phyloP scores from a whole-genome alignment of 1,139 yeast genomes.

The Yamadazyma dendronema region DNA sequence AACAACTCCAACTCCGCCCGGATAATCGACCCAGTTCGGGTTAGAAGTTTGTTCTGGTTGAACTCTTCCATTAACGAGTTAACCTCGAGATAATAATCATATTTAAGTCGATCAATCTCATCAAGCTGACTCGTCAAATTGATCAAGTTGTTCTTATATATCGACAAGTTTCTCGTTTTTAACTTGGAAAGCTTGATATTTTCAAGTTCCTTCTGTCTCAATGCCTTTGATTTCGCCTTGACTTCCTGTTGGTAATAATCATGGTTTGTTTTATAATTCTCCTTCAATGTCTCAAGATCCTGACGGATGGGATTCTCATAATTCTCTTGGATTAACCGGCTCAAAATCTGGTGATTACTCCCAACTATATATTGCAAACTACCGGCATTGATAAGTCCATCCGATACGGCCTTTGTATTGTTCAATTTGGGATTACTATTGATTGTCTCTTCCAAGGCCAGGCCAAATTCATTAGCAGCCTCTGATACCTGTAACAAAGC shows the following conservation, averaged over 20 bases:
- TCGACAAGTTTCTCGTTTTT: constrained; percentile 57
- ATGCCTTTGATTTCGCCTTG: constrained; percentile 45
- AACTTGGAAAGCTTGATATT: constrained; percentile 54
- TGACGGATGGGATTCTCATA: constrained; percentile 56
- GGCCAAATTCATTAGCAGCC: constrained; percentile 74
- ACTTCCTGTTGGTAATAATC: constrained; percentile 53
- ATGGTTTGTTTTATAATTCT: constrained; percentile 43
- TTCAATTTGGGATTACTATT: constrained; percentile 60
- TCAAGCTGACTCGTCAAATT: constrained; percentile 73
- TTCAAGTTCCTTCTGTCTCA: constrained; percentile 56
- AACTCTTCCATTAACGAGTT: constrained; percentile 47
- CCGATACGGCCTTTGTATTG: constrained; percentile 62
- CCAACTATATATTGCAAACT: constrained; percentile 77
- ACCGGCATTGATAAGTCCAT: constrained; percentile 69
- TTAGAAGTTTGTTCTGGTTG: constrained; percentile 49
- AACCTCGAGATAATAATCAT: constrained; percentile 68
- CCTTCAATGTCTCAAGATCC: constrained; percentile 41
- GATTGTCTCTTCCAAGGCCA: constrained; percentile 56
- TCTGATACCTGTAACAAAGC: constrained; percentile 52
- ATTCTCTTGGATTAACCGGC: constrained; percentile 50
- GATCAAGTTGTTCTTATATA: constrained; percentile 63
- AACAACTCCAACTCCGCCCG: constrained; percentile 79
- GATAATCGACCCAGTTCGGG: constrained; percentile 61
- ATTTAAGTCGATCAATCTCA: constrained; percentile 72
- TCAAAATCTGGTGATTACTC: constrained; percentile 72